Conservation (phyloP, 1,139 yeast genomes). For the Geotrichum carabidarum region DNA sequence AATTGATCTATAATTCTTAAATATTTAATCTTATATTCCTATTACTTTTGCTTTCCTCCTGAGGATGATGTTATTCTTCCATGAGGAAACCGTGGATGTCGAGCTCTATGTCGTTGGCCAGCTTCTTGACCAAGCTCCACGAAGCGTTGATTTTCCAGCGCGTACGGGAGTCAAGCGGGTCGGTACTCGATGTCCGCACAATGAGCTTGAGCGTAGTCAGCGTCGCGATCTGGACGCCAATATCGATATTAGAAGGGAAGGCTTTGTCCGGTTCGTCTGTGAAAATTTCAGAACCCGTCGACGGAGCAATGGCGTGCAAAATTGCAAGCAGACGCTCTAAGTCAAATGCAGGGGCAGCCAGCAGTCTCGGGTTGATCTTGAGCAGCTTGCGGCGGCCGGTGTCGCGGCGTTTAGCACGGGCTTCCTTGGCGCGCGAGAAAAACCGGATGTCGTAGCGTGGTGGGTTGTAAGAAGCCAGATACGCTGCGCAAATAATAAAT, state of each 20-base stretch:
- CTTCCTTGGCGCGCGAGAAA: constrained; percentile 56
- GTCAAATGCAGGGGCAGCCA: constrained; percentile 61
- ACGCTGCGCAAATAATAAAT: constrained; percentile 60
- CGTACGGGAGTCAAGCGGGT: constrained; percentile 56
- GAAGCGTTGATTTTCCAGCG: constrained; percentile 61
- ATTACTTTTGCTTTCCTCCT: neutral
- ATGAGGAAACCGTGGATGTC: constrained; percentile 51
- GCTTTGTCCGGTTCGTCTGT: constrained; percentile 23
- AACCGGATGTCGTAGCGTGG: constrained; percentile 54
- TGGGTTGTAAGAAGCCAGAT: constrained; percentile 62
- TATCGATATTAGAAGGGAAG: constrained; percentile 44
- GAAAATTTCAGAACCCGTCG: constrained; percentile 27
- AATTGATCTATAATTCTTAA: constrained; percentile 29
- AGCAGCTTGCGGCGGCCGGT: constrained; percentile 42
- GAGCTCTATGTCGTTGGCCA: constrained; percentile 53
- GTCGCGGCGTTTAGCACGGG: constrained; percentile 43
- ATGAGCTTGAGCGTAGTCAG: constrained; percentile 52
- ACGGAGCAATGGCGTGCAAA: constrained; percentile 49
- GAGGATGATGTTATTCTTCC: constrained; percentile 28
- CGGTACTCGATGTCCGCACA: constrained; percentile 47
- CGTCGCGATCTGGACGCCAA: constrained; percentile 58
- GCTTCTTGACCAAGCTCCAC: constrained; percentile 48
- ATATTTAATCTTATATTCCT: neutral
- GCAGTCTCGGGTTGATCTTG: constrained; percentile 50
- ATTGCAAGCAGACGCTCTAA: constrained; percentile 66